phyloP scores from a whole-genome alignment of 495 filamentous ascomycete species.

The Aspergillus hancockii region DNA sequence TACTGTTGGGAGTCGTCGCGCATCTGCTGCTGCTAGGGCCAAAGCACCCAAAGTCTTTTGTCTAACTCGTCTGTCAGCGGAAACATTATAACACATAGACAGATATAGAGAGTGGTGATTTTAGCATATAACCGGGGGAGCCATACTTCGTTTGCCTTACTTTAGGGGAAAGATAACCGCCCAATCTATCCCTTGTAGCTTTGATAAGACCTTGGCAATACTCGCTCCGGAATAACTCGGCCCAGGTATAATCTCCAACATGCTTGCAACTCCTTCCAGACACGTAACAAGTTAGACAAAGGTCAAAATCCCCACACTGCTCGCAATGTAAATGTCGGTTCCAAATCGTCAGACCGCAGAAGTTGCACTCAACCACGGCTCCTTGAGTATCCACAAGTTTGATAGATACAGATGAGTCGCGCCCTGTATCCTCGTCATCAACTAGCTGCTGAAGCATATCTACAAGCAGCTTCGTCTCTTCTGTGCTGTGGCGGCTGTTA shows the following conservation, averaged over 20 bases:
- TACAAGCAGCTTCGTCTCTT: slow-evolving; percentile 8
- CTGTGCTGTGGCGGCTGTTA: neutral
- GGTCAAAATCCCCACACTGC: slow-evolving; percentile 25
- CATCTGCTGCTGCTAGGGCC: slow-evolving; percentile 13
- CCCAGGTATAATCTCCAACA: slow-evolving; percentile 19
- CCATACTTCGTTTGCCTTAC: slow-evolving; percentile 6
- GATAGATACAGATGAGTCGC: slow-evolving; percentile 6
- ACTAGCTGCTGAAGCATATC: slow-evolving; percentile 16
- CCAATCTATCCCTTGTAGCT: neutral
- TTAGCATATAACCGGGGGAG: neutral
- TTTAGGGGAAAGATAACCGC: neutral
- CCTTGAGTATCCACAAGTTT: slow-evolving; percentile 24
- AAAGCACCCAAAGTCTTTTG: slow-evolving; percentile 18
- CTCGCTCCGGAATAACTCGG: slow-evolving; percentile 17
- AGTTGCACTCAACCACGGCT: slow-evolving; percentile 27
- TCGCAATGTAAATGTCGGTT: slow-evolving; percentile 28
- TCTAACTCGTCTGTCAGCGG: slow-evolving; percentile 6
- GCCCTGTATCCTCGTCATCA: slow-evolving; percentile 18
- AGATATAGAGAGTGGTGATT: neutral
- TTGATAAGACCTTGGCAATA: slow-evolving; percentile 12
- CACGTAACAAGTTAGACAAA: slow-evolving; percentile 24
- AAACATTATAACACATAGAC: neutral
- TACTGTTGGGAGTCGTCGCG: slow-evolving; percentile 17
- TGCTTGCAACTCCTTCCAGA: slow-evolving; percentile 28
- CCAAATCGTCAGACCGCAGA: slow-evolving; percentile 27